A percentile compares a stretch with the other conserved stretches of the same genome.
Conservation (phyloP, 2,329 filamentous ascomycete species). For the Coniella lustricola region DNA sequence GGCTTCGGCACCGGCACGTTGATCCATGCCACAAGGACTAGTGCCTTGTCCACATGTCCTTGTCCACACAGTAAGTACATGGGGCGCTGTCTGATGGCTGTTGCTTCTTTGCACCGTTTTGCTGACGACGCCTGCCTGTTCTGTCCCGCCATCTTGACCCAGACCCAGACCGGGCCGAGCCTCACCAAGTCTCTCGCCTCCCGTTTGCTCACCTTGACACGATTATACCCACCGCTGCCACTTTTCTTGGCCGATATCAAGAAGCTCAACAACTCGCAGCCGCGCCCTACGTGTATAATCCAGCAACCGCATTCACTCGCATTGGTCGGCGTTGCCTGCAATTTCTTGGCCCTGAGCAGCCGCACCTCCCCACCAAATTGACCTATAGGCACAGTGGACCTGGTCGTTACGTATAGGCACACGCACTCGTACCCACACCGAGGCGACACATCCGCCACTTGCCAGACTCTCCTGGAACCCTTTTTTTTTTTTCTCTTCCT, state of each 20-base stretch:
- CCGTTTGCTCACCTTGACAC: background rate
- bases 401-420: constrained; percentile 13
- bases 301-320: background rate
- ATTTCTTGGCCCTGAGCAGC: background rate
- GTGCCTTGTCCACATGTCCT: too few species aligned
- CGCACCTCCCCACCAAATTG: background rate
- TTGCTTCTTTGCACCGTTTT: too few species aligned
- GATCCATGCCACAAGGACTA: constrained; percentile 6
- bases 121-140: background rate
- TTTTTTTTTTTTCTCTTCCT: background rate
- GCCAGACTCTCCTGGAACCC: background rate
- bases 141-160: background rate
- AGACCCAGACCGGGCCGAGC: background rate
- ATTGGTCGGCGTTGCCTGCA: background rate
- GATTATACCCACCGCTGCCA: background rate
- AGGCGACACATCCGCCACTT: constrained; percentile 3
- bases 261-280: too few species aligned
- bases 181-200: background rate
- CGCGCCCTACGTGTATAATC: background rate
- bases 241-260: too few species aligned
- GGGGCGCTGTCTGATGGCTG: too few species aligned
- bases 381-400: background rate
- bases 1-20: background rate
- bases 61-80: too few species aligned
- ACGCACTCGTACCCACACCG: constrained; percentile 14